Conservation (phyloP, 129 eudicot species). For the Smallanthus sonchifolius region DNA sequence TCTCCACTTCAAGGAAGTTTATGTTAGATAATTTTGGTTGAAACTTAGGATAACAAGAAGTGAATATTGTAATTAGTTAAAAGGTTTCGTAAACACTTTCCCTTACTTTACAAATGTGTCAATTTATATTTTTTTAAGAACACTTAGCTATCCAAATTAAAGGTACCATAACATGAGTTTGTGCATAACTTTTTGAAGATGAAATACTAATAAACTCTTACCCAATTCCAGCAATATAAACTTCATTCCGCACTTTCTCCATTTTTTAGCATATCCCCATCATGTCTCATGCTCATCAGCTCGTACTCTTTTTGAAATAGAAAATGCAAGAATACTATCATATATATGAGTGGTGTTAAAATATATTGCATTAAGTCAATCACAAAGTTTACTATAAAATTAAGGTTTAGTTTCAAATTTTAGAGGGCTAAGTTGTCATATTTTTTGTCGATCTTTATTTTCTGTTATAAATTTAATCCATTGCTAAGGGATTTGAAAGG, state of each 20-base stretch:
- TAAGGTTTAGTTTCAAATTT: no score
- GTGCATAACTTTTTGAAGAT: slow-evolving; percentile 13
- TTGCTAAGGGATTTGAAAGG: no score
- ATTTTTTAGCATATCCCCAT: slow-evolving; percentile 23
- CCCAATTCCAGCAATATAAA: slow-evolving; percentile 27
- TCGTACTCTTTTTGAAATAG: neutral
- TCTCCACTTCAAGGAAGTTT: neutral
- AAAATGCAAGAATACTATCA: neutral
- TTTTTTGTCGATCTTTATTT: no score
- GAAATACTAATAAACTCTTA: slow-evolving; percentile 18
- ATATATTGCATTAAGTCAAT: no score
- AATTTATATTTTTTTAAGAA: neutral
- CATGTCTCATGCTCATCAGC: slow-evolving; percentile 10
- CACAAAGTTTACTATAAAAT: no score
- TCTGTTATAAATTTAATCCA: no score
- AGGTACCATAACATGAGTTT: neutral
- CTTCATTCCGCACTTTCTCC: slow-evolving; percentile 16
- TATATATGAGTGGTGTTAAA: no score
- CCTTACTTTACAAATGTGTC: neutral
- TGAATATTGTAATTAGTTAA: neutral
- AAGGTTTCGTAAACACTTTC: neutral
- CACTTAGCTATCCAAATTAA: neutral
- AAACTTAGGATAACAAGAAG: slow-evolving; percentile 12
- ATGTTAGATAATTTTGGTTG: neutral
- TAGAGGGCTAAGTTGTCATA: no score